These are phyloP conservation scores for Albifimbria verrucaria DNA, from an alignment of 2,329 filamentous ascomycete species.

Conservation along the genomic window DNA sequence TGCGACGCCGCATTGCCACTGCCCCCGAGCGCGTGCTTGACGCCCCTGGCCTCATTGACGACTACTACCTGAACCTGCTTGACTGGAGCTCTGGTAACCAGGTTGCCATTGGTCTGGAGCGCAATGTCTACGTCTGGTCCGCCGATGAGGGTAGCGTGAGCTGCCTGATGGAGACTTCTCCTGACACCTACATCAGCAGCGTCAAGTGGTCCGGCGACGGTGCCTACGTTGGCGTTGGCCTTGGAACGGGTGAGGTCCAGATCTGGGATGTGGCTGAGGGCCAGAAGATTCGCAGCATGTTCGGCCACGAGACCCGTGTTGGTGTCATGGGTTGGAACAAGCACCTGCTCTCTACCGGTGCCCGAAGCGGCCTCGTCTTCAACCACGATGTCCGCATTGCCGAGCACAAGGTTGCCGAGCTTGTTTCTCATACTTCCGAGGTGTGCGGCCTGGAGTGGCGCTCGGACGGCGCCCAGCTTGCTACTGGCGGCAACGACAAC, in stretches of 20 bases:
- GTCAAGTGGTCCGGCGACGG: slow-evolving; percentile 99
- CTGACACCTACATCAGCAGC: slow-evolving; percentile 94
- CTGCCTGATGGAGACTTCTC: slow-evolving; percentile 80
- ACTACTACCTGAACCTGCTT: slow-evolving; percentile 98
- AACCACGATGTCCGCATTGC: slow-evolving; percentile 98
- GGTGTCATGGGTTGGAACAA: slow-evolving; percentile 99
- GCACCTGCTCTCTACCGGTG: slow-evolving; percentile 92
- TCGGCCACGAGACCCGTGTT: slow-evolving; percentile 92
- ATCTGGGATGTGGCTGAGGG: slow-evolving; percentile 98
- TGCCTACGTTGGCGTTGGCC: slow-evolving; percentile 91
- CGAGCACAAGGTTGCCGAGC: slow-evolving; percentile 96
- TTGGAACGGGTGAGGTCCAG: slow-evolving; percentile 94
- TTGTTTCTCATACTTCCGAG: slow-evolving; percentile 94
- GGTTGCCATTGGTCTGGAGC: slow-evolving; percentile 94
- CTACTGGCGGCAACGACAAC: slow-evolving; percentile 98
- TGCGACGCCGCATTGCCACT: slow-evolving; percentile 87
- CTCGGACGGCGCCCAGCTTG: slow-evolving; percentile 91
- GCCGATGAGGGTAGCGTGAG: slow-evolving; percentile 88
- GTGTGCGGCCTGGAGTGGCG: slow-evolving; percentile 98
- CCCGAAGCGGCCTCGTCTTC: slow-evolving; percentile 90
- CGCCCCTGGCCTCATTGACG: slow-evolving; percentile 91
- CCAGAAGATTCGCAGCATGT: slow-evolving; percentile 96
- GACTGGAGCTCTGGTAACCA: slow-evolving; percentile 99
- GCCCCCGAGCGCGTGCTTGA: slow-evolving; percentile 95
- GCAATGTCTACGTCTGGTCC: slow-evolving; percentile 97